Evolutionary conservation across 1,139 yeast genomes (phyloP), one percentile per base, ranked within the genome.

Genomic region (Pichia sp.): DNA sequence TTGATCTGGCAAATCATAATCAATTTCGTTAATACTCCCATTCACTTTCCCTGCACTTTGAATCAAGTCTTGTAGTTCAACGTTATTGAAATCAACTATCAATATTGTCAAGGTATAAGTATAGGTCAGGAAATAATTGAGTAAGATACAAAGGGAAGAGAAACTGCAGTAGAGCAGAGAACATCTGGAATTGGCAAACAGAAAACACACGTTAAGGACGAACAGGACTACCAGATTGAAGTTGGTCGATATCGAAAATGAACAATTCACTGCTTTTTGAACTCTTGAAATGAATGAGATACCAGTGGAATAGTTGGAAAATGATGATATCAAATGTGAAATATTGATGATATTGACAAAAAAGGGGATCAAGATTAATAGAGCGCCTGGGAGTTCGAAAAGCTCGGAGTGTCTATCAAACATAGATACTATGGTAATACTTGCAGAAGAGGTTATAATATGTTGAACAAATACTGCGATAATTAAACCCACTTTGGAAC

Each of bases 81-180:
- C 68, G 54, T 90, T 75, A 47, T 82, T 78, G 49, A 85, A 71
- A 69, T 89, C 96, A 47, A 87, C 78, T 32, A 85, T 76, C 16
- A 87, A 70, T 0, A 86, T 80, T 0, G 90, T 84, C 1, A 83
- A 73, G 57, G 87, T 79, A 65, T 75, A 87, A 0, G 92, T 80
- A 51, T 81, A 64, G 61, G 85, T 90, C 49, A 88, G 69, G 4
- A 77, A 54, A 61, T 80, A 82, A 61, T 86, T 90, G 45, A 84
- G 67, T 1, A 79, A 42, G 32, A 86, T 63, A 3, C 57, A 53
- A 23, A 60, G 36, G 1, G 58, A 34, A 4, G 57, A 47, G 41
- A 64, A 65, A 2, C 61, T 43, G 51, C 80, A 75, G 46, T 74
- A 72, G 48, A 74, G 73, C 1, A 16, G 13, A 11, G 55, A 45